Evolutionary conservation across 495 filamentous ascomycete species (phyloP).

Genomic region (Cladorrhinum samala): DNA sequence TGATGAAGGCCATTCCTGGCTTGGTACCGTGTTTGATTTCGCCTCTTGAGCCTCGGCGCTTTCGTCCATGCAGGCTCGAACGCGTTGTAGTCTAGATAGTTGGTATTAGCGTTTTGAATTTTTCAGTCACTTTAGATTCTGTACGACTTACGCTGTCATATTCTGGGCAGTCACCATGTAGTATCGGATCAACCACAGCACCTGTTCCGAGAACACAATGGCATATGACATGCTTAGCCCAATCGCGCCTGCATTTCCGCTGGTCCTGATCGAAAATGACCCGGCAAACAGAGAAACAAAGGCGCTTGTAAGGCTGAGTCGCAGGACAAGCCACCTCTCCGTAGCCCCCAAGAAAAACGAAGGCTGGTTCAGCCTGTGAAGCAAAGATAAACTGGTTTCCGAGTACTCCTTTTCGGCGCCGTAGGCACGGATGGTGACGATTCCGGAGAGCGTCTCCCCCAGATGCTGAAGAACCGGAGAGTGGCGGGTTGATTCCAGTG

Average conservation of each 20-base stretch:
- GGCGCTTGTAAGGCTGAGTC: constrained; percentile 51
- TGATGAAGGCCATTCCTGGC: constrained; percentile 5
- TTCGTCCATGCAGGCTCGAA: constrained; percentile 6
- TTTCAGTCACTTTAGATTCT: neutral
- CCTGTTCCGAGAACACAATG: constrained; percentile 47
- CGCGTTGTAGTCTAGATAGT: constrained; percentile 2
- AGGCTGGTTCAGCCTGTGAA: constrained; percentile 9
- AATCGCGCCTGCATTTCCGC: constrained; percentile 55
- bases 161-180: constrained; percentile 40
- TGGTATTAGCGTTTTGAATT: constrained; percentile 2
- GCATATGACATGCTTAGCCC: constrained; percentile 84
- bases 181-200: constrained; percentile 42
- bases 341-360: constrained; percentile 69
- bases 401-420: constrained; percentile 5
- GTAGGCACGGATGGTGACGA: constrained; percentile 12
- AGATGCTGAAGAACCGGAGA: constrained; percentile 10
- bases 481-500: constrained; percentile 4
- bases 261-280: constrained; percentile 50
- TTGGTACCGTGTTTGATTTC: neutral
- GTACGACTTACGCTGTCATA: constrained; percentile 8
- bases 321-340: constrained; percentile 62
- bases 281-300: constrained; percentile 76
- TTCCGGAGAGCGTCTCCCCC: constrained; percentile 5
- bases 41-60: constrained; percentile 5
- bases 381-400: neutral